These are phyloP conservation scores for Neotropicomus parvogracilis DNA, from an alignment of 1,284 basidiomycete genomes.

Conservation along the genomic window DNA sequence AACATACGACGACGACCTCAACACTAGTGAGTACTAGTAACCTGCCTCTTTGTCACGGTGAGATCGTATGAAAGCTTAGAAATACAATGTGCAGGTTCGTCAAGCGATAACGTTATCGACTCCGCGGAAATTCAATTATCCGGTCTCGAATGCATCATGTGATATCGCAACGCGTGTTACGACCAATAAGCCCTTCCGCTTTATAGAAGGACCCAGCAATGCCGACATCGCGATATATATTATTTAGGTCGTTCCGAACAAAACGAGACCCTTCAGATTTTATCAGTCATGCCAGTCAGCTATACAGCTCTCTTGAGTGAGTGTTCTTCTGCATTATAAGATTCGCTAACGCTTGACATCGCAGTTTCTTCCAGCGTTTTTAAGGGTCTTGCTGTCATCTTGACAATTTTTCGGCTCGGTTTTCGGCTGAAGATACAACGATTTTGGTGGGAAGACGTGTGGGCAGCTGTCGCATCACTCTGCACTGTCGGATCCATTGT, in stretches of 20 bases:
- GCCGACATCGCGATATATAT: neutral
- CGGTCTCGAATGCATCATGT: too few species aligned
- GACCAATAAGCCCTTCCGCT: too few species aligned
- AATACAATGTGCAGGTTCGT: too few species aligned
- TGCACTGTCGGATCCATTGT: neutral
- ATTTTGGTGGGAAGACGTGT: slow-evolving; percentile 26
- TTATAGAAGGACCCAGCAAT: neutral
- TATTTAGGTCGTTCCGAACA: neutral
- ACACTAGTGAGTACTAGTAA: too few species aligned
- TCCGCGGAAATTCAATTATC: too few species aligned
- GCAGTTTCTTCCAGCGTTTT: slow-evolving; percentile 9
- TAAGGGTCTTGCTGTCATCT: slow-evolving; percentile 1
- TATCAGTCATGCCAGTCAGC: slow-evolving; percentile 1
- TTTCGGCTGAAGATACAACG: slow-evolving; percentile 16
- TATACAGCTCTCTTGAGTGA: slow-evolving; percentile 7
- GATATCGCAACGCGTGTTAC: too few species aligned
- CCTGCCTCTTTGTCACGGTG: too few species aligned
- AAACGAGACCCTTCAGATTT: neutral
- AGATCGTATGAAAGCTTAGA: too few species aligned
- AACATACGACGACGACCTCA: too few species aligned
- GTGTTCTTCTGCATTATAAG: neutral
- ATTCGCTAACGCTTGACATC: neutral
- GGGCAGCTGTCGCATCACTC: slow-evolving; percentile 13
- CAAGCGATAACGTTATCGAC: too few species aligned
- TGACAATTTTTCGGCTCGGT: slow-evolving; percentile 19